Conservation (phyloP, 345 rosid species). For the Heritiera fomes region DNA sequence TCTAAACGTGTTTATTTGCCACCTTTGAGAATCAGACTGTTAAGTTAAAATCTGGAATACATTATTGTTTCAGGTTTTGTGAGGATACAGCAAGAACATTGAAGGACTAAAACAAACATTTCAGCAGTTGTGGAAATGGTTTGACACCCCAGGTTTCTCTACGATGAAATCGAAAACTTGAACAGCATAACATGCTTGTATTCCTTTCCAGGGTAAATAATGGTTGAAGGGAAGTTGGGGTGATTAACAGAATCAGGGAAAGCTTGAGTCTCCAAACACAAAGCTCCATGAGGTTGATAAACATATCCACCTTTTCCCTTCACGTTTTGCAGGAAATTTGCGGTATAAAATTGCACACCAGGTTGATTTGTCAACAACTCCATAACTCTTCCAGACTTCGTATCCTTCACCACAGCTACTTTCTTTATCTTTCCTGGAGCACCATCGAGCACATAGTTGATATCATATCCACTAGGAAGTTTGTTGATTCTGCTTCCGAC, state of each 20-base stretch:
- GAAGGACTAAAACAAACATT: neutral
- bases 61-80: neutral
- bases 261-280: constrained; percentile 85
- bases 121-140: neutral
- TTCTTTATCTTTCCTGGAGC: constrained; percentile 35
- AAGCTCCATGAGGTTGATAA: constrained; percentile 56
- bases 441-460: constrained; percentile 65
- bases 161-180: constrained; percentile 48
- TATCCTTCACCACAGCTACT: constrained; percentile 58
- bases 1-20: neutral
- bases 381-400: constrained; percentile 67
- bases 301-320: constrained; percentile 75
- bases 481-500: constrained; percentile 53
- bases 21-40: neutral
- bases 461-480: constrained; percentile 68
- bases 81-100: neutral
- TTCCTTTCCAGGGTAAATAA: constrained; percentile 51
- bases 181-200: constrained; percentile 69
- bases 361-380: constrained; percentile 63
- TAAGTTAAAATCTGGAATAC: neutral
- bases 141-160: neutral
- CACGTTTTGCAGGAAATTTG: constrained; percentile 43
- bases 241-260: constrained; percentile 71
- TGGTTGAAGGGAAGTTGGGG: constrained; percentile 71
- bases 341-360: constrained; percentile 79